Evolutionary conservation across 2,329 filamentous ascomycete genomes (phyloP).

Genomic region (Cladosporium colombiae): DNA sequence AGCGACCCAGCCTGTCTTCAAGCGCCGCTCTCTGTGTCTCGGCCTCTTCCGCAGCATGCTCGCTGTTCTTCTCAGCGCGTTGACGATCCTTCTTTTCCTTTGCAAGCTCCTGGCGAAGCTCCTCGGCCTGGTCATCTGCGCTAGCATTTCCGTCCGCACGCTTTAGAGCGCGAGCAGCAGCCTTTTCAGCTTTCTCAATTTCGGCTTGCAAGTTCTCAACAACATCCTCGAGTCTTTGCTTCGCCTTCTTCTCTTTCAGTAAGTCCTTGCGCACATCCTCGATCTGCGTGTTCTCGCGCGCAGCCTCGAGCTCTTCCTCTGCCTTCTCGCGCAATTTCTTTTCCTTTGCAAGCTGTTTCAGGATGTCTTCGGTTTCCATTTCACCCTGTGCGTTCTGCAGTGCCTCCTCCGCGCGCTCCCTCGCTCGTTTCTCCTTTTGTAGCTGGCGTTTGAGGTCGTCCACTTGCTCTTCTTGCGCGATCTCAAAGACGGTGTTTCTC

Average conservation of each 20-base stretch:
- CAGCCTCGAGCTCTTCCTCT: conserved; percentile 40
- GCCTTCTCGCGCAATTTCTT: conserved; percentile 36
- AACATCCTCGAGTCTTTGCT: conserved; percentile 40
- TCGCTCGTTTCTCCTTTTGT: conserved; percentile 47
- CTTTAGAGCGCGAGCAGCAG: conserved; percentile 41
- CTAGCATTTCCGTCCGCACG: conserved; percentile 45
- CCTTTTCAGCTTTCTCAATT: conserved; percentile 37
- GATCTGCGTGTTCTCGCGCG: conserved; percentile 38
- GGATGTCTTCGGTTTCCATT: conserved; percentile 36
- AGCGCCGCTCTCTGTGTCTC: conserved; percentile 64
- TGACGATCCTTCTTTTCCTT: conserved; percentile 55
- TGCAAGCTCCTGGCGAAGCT: conserved; percentile 52
- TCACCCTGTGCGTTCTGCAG: conserved; percentile 35
- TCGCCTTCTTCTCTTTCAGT: conserved; percentile 34
- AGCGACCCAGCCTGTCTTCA: conserved; percentile 69
- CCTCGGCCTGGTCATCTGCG: conserved; percentile 46
- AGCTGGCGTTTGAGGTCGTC: conserved; percentile 51
- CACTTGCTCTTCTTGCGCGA: conserved; percentile 43
- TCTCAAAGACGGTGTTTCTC: conserved; percentile 52
- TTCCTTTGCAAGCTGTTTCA: conserved; percentile 36
- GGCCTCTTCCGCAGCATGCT: conserved; percentile 61
- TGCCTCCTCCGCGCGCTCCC: conserved; percentile 44
- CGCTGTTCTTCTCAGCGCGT: conserved; percentile 53
- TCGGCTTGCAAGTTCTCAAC: conserved; percentile 37
- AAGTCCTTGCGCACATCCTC: conserved; percentile 38